Base-by-base conservation (phyloP, 225 moss, liverwort and hornwort genomes). In the Lunularia cruciata region DNA sequence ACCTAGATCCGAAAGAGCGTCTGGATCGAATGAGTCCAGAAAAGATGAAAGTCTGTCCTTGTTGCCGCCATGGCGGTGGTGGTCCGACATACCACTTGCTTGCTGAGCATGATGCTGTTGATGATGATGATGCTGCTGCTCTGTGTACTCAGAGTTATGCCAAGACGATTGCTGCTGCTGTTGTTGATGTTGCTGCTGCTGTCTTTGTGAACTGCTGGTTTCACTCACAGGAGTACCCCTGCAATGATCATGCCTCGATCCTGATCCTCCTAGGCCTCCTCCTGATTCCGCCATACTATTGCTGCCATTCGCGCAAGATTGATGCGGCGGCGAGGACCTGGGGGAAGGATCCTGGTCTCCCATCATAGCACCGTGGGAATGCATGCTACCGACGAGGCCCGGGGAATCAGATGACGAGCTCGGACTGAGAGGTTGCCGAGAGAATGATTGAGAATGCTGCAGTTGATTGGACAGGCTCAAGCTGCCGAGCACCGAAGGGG, bases 11-110 rank as follows among this genome's bases (percentile, higher is more conserved):
- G 79, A 73, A 53, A 79, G 70, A 19, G 36, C 56, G 72, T 83
- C 83, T 48, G 79, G 83, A 71, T 79, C 76, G 51, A 79, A 76
- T 2, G 79, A 73, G 69, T 73, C 83, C 34, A 79, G 73, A 40
- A 76, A 79, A 0, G 66, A 79, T 32, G 76, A 76, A 11, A 75
- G 57, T 53, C 72, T 83, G 26, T 75, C 72, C 49, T 78, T 73
- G 64, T 42, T 64, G 47, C 63, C 58, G 47, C 67, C 46, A 34
- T 40, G 23, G 37, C 62, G 66, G 58, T 67, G 74, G 30, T 64
- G 51, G 39, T 58, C 65, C 19, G 7, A 6, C 13, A 54, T 54
- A 6, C 5, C 13, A n/a, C 2, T 43, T 26, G n/a, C 47, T 47
- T 47, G 36, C 51, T 16, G 36, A 6, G 13, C 8, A 13, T 40